phyloP scores from a whole-genome alignment of 768 basidiomycete species.

The Serendipita sp. region DNA sequence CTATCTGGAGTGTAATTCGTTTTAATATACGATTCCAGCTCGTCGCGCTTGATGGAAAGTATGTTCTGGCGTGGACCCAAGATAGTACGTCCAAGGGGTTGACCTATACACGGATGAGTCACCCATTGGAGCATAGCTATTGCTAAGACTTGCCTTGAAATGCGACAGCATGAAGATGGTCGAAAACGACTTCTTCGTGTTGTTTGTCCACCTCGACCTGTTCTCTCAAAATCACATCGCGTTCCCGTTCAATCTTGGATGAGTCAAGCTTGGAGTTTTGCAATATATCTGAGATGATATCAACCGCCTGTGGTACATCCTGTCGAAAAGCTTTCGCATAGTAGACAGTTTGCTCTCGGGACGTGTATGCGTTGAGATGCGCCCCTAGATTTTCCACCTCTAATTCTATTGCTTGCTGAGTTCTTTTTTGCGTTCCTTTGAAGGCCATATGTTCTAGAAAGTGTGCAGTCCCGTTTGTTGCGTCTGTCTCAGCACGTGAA shows the following conservation, averaged over 20 bases:
- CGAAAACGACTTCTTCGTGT: conserved; percentile 94
- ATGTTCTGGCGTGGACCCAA: conserved; percentile 95
- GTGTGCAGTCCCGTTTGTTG: conserved; percentile 91
- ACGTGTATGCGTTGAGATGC: conserved; percentile 95
- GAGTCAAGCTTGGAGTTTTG: conserved; percentile 90
- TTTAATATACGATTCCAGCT: conserved; percentile 80
- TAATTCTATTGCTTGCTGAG: conserved; percentile 80
- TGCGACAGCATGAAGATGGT: conserved; percentile 91
- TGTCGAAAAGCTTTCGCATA: conserved; percentile 97
- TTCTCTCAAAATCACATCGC: conserved; percentile 90
- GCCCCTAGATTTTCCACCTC: conserved; percentile 97
- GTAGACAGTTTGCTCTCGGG: conserved; percentile 97
- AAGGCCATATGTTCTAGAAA: conserved; percentile 99
- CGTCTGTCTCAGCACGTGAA: conserved; percentile 87
- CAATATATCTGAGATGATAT: conserved; percentile 95
- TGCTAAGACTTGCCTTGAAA: conserved; percentile 60
- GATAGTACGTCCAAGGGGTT: conserved; percentile 91
- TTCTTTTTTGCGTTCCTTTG: conserved; percentile 81
- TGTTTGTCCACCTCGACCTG: conserved; percentile 99
- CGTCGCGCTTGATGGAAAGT: conserved; percentile 80
- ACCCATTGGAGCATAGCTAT: not conserved
- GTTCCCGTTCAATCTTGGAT: conserved; percentile 79
- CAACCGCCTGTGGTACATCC: conserved; percentile 78
- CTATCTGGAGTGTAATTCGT: conserved; percentile 98
- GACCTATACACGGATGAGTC: conserved; percentile 33